These are phyloP conservation scores for Diaporthe velutina DNA, from an alignment of 2,329 filamentous ascomycete species.

Conservation along the genomic window DNA sequence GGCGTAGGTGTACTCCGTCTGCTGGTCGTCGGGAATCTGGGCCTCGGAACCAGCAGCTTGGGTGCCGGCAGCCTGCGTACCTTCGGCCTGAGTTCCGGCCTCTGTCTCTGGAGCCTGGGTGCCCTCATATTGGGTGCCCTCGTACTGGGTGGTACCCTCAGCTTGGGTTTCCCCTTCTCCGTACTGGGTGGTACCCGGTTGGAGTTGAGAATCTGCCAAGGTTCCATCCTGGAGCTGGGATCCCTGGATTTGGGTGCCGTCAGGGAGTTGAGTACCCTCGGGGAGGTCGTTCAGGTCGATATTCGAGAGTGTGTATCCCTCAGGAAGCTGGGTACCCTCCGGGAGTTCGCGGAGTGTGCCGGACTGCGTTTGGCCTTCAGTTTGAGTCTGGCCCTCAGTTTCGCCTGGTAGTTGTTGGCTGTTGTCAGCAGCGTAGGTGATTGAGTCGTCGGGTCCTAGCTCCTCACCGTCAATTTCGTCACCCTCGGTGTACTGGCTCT, in stretches of 20 bases:
- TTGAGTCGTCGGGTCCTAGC: constrained; percentile 38
- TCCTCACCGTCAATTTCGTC: constrained; percentile 31
- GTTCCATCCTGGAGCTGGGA: constrained; percentile 23
- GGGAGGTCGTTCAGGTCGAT: constrained; percentile 10
- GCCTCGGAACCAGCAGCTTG: constrained; percentile 40
- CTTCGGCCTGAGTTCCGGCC: constrained; percentile 31
- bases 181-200: constrained; percentile 11
- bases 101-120: constrained; percentile 32
- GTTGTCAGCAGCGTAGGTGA: constrained; percentile 41
- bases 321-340: constrained; percentile 8
- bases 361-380: not conserved
- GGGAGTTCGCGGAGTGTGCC: constrained; percentile 12
- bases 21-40: constrained; percentile 41
- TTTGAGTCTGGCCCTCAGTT: constrained; percentile 19
- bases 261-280: constrained; percentile 12
- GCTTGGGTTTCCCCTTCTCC: not conserved
- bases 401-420: constrained; percentile 26
- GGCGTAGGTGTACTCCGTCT: constrained; percentile 33
- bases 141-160: constrained; percentile 21
- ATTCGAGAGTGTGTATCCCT: constrained; percentile 3
- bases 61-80: constrained; percentile 26
- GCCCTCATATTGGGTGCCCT: constrained; percentile 28
- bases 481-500: constrained; percentile 20
- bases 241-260: constrained; percentile 16
- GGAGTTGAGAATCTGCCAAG: not conserved